A percentile compares a stretch with the other conserved stretches of the same genome.
Conservation (phyloP, 305 asterid species). For the Solanum aculeatissimum region DNA sequence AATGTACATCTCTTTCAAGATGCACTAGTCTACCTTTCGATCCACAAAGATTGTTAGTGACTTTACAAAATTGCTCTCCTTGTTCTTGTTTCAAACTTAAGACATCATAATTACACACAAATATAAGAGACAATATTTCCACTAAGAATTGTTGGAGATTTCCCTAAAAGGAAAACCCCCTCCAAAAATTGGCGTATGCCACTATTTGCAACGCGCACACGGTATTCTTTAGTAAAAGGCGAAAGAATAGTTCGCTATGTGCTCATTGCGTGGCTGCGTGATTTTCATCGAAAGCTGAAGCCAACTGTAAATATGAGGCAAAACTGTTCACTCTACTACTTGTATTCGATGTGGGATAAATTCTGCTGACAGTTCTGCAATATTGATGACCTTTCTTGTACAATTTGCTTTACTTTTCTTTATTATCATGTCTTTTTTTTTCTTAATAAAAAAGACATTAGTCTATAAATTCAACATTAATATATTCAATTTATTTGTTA, state of each 20-base stretch:
- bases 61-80: too few relatives aligned
- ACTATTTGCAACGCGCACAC: constrained; percentile 22
- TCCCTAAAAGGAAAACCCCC: not conserved
- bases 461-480: too few relatives aligned
- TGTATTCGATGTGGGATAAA: not conserved
- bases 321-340: not conserved
- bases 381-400: not conserved
- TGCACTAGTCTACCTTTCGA: too few relatives aligned
- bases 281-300: rapidly evolving
- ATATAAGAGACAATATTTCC: too few relatives aligned
- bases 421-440: not conserved
- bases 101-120: too few relatives aligned
- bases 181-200: constrained; percentile 17
- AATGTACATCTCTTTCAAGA: too few relatives aligned
- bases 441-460: too few relatives aligned
- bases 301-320: not conserved
- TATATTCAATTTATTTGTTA: not conserved
- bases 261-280: constrained; percentile 22
- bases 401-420: not conserved
- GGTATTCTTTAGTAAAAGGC: constrained; percentile 75
- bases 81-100: too few relatives aligned
- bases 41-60: too few relatives aligned
- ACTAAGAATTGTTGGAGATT: not conserved
- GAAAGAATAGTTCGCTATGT: constrained; percentile 65
- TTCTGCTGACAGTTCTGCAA: not conserved